Conservation (phyloP, 306 rosid species). For the Pachyrhizus erosus region DNA sequence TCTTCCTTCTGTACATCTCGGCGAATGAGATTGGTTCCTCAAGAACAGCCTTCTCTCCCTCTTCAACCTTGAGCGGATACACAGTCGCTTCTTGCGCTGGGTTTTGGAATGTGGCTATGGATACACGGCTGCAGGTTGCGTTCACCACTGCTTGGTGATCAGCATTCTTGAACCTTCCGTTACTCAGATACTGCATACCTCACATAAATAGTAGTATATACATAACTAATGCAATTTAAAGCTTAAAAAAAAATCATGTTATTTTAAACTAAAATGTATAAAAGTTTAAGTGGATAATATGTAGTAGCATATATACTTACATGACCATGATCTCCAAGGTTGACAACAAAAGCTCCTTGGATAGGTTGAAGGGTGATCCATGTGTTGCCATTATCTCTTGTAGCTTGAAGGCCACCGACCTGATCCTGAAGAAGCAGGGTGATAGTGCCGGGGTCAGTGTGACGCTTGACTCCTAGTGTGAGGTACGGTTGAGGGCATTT, state of each 20-base stretch:
- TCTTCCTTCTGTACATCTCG: slow-evolving; percentile 72
- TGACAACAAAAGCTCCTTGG: slow-evolving; percentile 75
- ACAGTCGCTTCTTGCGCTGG: slow-evolving; percentile 71
- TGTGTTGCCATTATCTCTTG: slow-evolving; percentile 66
- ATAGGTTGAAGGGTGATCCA: slow-evolving; percentile 89
- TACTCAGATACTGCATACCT: slow-evolving; percentile 64
- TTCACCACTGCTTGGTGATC: slow-evolving; percentile 91
- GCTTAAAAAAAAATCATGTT: too few species aligned
- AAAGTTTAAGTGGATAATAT: too few species aligned
- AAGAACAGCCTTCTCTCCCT: slow-evolving; percentile 61
- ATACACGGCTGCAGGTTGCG: slow-evolving; percentile 66
- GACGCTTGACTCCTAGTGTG: slow-evolving; percentile 80
- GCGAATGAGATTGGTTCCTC: slow-evolving; percentile 62
- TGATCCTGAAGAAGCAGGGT: slow-evolving; percentile 78
- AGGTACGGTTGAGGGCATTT: slow-evolving; percentile 86
- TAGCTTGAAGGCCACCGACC: slow-evolving; percentile 83
- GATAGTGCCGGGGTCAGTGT: slow-evolving; percentile 85
- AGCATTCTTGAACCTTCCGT: slow-evolving; percentile 86
- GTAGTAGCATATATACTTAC: slow-evolving; percentile 48
- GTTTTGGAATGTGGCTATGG: slow-evolving; percentile 86
- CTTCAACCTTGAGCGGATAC: slow-evolving; percentile 63
- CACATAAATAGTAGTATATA: too few species aligned
- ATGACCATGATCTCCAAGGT: slow-evolving; percentile 84
- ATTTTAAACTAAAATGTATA: too few species aligned
- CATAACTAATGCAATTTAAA: too few species aligned